Evolutionary conservation across 2,329 filamentous ascomycete genomes (phyloP).

Genomic region (Lizonia empirigonia): DNA sequence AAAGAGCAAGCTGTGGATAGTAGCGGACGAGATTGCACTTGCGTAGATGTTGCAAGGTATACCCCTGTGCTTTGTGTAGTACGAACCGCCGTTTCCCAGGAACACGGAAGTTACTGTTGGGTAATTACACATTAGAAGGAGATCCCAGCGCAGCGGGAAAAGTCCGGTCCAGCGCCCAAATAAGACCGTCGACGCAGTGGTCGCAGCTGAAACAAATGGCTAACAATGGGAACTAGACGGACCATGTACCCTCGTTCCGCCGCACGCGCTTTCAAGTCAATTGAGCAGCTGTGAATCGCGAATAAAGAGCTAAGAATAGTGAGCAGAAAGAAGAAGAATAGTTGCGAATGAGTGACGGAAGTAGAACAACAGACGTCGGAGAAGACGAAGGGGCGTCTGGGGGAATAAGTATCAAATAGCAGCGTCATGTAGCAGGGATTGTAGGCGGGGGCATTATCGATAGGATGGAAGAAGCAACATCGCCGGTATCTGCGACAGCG

Average conservation of each 20-base stretch:
- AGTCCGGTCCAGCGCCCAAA: neutral
- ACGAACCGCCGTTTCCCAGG: conserved; percentile 22
- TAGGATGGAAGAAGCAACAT: conserved; percentile 14
- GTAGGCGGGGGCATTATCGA: conserved; percentile 22
- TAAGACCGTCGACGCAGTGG: neutral
- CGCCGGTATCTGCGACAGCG: conserved; percentile 19
- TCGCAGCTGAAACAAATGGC: conserved; percentile 7
- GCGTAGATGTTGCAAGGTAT: conserved; percentile 32
- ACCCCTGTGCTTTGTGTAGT: conserved; percentile 21
- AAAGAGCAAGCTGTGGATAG: conserved; percentile 16
- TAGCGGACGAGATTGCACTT: conserved; percentile 29
- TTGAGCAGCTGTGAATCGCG: conserved; percentile 3
- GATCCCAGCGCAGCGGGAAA: conserved; percentile 5
- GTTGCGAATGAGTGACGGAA: conserved; percentile 31
- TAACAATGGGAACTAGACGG: conserved; percentile 7
- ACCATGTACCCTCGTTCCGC: conserved; percentile 11
- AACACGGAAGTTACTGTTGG: conserved; percentile 8
- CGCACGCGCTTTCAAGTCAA: conserved; percentile 1
- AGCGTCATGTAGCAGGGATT: conserved; percentile 16
- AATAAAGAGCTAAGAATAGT: conserved; percentile 18
- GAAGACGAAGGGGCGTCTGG: conserved; percentile 24
- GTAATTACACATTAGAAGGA: conserved; percentile 28
- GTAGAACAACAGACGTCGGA: conserved; percentile 28
- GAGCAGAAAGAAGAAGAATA: conserved; percentile 22
- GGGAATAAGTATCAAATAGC: conserved; percentile 41